phyloP scores from a whole-genome alignment of 306 rosid genomes.

The Erythrophleum fordii region DNA sequence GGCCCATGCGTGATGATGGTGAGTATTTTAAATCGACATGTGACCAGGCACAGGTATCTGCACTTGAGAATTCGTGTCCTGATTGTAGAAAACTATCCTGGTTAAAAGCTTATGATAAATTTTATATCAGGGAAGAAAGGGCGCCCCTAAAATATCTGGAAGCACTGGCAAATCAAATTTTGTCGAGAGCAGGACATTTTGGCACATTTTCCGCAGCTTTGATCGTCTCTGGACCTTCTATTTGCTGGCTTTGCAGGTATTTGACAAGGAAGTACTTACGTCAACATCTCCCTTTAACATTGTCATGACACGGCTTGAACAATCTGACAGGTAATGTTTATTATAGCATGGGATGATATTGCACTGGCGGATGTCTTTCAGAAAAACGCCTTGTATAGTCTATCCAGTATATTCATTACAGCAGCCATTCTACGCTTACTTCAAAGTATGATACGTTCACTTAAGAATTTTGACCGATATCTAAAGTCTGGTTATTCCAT shows the following conservation, averaged over 20 bases:
- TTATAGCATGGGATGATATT: slow-evolving; percentile 75
- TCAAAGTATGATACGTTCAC: slow-evolving; percentile 69
- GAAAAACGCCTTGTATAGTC: slow-evolving; percentile 61
- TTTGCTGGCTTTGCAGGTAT: slow-evolving; percentile 87
- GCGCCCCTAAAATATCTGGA: slow-evolving; percentile 55
- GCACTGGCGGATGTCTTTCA: slow-evolving; percentile 58
- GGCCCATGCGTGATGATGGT: slow-evolving; percentile 99
- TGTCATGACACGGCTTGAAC: slow-evolving; percentile 40
- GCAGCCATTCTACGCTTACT: slow-evolving; percentile 91
- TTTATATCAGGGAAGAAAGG: slow-evolving; percentile 67
- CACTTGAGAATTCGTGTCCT: slow-evolving; percentile 30
- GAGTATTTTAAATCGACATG: slow-evolving; percentile 85
- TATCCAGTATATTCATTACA: slow-evolving; percentile 93
- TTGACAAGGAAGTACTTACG: slow-evolving; percentile 32
- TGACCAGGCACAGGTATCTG: slow-evolving; percentile 58
- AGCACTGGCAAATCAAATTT: slow-evolving; percentile 84
- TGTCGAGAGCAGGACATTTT: slow-evolving; percentile 85
- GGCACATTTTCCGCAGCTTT: slow-evolving; percentile 94
- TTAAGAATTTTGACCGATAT: slow-evolving; percentile 10
- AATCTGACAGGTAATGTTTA: slow-evolving; percentile 70
- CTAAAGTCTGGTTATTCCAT: slow-evolving; percentile 3
- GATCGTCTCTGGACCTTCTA: slow-evolving; percentile 98
- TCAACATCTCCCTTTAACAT: slow-evolving; percentile 31
- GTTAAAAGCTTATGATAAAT: slow-evolving; percentile 28
- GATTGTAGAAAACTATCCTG: slow-evolving; percentile 20